Evolutionary conservation across 2,329 filamentous ascomycete species (phyloP).

Genomic region (Oidium heveae): DNA sequence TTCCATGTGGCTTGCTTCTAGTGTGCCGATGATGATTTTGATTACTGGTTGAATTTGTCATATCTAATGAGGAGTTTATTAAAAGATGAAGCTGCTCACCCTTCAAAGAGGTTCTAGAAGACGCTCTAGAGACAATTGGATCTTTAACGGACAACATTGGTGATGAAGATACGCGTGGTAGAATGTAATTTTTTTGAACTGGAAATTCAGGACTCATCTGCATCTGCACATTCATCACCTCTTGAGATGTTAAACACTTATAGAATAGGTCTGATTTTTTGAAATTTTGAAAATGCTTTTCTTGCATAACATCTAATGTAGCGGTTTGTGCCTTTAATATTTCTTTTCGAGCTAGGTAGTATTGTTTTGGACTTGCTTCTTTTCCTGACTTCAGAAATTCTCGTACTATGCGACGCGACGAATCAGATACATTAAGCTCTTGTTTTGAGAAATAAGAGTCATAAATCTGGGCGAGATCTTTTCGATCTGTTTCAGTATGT

Average conservation of each 20-base stretch:
- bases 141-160: slow-evolving; percentile 18
- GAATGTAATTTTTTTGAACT: slow-evolving; percentile 4
- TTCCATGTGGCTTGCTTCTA: slow-evolving; percentile 17
- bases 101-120: slow-evolving; percentile 20
- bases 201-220: neutral
- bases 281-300: slow-evolving; percentile 58
- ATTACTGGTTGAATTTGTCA: slow-evolving; percentile 18
- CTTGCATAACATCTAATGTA: slow-evolving; percentile 64
- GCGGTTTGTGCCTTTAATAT: slow-evolving; percentile 62
- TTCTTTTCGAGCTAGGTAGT: slow-evolving; percentile 56
- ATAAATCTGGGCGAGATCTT: slow-evolving; percentile 75
- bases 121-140: slow-evolving; percentile 20
- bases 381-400: slow-evolving; percentile 58
- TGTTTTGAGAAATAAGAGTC: slow-evolving; percentile 66
- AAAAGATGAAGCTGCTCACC: slow-evolving; percentile 29
- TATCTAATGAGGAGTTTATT: slow-evolving; percentile 32
- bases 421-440: slow-evolving; percentile 52
- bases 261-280: slow-evolving; percentile 86
- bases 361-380: slow-evolving; percentile 53
- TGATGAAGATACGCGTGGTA: slow-evolving; percentile 9
- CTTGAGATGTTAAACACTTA: slow-evolving; percentile 81
- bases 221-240: slow-evolving; percentile 24
- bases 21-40: neutral
- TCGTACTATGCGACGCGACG: slow-evolving; percentile 43
- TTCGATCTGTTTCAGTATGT: slow-evolving; percentile 66